Evolutionary conservation across 129 eudicot genomes (phyloP).

Genomic region (Daucus carota): DH1_v3.0 NC_030385.2:29294501-29295000

Average conservation of each 20-base stretch:
- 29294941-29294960: background rate
- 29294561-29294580: too few relatives aligned
- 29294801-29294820: background rate
- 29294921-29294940: slow-evolving; percentile 20
- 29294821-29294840: slow-evolving; percentile 84
- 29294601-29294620: too few relatives aligned
- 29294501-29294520: background rate
- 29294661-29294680: too few relatives aligned
- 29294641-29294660: too few relatives aligned
- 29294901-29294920: background rate
- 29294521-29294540: background rate
- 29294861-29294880: slow-evolving; percentile 84
- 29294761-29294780: background rate
- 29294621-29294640: too few relatives aligned
- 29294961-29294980: slow-evolving; percentile 85
- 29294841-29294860: slow-evolving; percentile 75
- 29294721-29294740: background rate
- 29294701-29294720: background rate
- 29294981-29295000: slow-evolving; percentile 84
- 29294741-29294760: background rate
- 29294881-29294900: slow-evolving; percentile 24
- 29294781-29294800: background rate
- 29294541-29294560: too few relatives aligned
- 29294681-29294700: too few relatives aligned
- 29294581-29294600: too few relatives aligned